These are phyloP conservation scores for Kockovaella imperatae DNA, from an alignment of 768 basidiomycete genomes.

Conservation along the genomic window DNA sequence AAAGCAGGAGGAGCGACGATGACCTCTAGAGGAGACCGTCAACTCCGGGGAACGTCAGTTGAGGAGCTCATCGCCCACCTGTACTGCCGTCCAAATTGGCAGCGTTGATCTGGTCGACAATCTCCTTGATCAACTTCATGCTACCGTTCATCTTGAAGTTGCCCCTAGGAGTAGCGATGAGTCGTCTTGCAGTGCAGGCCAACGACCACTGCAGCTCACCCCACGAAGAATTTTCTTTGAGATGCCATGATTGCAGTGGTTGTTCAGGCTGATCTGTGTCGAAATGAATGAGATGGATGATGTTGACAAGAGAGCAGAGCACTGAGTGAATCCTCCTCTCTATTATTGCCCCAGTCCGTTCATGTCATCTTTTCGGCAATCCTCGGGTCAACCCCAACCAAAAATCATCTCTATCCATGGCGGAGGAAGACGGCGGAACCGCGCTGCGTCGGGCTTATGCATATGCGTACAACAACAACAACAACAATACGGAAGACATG, in stretches of 20 bases:
- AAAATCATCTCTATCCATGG: too few relatives aligned
- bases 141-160: slow-evolving; percentile 97
- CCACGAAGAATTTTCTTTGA: slow-evolving; percentile 33
- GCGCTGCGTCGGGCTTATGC: too few relatives aligned
- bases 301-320: neutral
- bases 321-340: too few relatives aligned
- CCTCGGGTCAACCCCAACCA: too few relatives aligned
- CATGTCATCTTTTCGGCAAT: too few relatives aligned
- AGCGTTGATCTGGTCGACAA: slow-evolving; percentile 66
- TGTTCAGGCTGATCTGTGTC: slow-evolving; percentile 4
- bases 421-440: too few relatives aligned
- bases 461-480: too few relatives aligned
- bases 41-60: slow-evolving; percentile 3
- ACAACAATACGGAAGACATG: too few relatives aligned
- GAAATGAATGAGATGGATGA: neutral
- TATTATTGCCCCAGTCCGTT: too few relatives aligned
- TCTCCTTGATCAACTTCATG: slow-evolving; percentile 55
- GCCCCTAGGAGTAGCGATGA: slow-evolving; percentile 53
- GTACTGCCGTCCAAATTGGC: slow-evolving; percentile 68
- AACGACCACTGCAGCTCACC: slow-evolving; percentile 10
- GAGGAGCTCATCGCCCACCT: slow-evolving; percentile 51
- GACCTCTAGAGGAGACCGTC: slow-evolving; percentile 58
- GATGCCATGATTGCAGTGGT: slow-evolving; percentile 13
- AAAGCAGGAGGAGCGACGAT: slow-evolving; percentile 85
- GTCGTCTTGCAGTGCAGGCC: neutral